Percentiles rank a stretch among this genome's conserved stretches.
Evolutionary conservation across 345 rosid species (phyloP).

Genomic region (Gossypium stocksii): DNA sequence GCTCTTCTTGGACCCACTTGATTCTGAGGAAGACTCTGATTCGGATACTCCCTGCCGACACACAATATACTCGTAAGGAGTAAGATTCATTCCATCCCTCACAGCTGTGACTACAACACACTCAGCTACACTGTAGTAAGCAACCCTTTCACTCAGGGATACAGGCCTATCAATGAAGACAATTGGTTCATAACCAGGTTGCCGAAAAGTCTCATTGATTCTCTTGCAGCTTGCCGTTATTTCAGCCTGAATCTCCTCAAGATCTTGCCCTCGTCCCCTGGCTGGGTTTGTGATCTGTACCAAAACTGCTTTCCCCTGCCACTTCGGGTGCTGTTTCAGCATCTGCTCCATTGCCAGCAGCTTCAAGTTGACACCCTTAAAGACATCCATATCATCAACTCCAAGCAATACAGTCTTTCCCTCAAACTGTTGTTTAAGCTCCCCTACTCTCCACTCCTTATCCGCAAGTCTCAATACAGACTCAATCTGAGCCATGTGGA

Average conservation of each 20-base stretch:
- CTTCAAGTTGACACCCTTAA: constrained; percentile 72
- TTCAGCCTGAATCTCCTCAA: constrained; percentile 59
- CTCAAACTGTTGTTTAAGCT: constrained; percentile 63
- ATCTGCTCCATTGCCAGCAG: constrained; percentile 71
- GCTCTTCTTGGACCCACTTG: constrained; percentile 52
- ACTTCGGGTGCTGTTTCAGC: constrained; percentile 65
- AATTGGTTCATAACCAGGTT: constrained; percentile 57
- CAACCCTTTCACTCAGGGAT: constrained; percentile 54
- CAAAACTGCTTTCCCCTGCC: constrained; percentile 65
- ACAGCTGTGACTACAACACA: constrained; percentile 75
- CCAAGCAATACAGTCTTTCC: constrained; percentile 70
- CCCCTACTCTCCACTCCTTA: constrained; percentile 61
- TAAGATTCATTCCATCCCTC: constrained; percentile 84
- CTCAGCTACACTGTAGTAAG: constrained; percentile 61
- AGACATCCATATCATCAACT: constrained; percentile 79
- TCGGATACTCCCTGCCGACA: constrained; percentile 59
- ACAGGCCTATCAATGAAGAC: constrained; percentile 60
- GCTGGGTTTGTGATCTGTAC: constrained; percentile 74
- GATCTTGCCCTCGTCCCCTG: constrained; percentile 65
- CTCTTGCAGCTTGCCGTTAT: constrained; percentile 54
- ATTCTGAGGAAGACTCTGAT: constrained; percentile 30
- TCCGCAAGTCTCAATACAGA: constrained; percentile 57
- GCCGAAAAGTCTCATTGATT: constrained; percentile 57
- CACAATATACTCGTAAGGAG: constrained; percentile 65
- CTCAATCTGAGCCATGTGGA: constrained; percentile 76